Evolutionary conservation across 2,329 filamentous ascomycete species (phyloP).

Genomic region (Aureobasidium sp.): DNA sequence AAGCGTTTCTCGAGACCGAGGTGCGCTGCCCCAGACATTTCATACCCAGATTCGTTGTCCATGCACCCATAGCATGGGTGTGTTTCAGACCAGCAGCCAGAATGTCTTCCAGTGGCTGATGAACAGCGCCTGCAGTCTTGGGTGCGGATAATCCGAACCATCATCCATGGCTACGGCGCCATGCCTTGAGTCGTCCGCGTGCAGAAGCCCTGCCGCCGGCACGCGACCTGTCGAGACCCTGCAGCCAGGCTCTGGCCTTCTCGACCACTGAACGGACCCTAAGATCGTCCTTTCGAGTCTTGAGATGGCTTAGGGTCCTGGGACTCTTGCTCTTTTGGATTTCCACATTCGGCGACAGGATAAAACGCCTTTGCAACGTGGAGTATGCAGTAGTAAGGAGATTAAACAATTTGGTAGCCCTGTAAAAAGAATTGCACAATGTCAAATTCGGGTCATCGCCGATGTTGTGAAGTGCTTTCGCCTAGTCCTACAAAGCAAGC

Average conservation of each 20-base stretch:
- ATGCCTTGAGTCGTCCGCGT: not conserved
- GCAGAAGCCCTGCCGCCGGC: conserved; percentile 10
- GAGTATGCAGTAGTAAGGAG: not conserved
- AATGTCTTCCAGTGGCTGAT: not conserved
- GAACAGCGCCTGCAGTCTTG: not conserved
- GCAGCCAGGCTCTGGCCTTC: not conserved
- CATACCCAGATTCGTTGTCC: not conserved
- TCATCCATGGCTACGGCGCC: not conserved
- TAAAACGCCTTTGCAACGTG: not conserved
- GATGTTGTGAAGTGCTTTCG: not conserved
- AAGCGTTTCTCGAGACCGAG: not conserved
- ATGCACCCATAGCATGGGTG: not conserved
- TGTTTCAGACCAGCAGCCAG: not conserved
- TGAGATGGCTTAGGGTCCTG: not conserved
- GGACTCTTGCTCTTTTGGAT: not conserved
- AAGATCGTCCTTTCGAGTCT: not conserved
- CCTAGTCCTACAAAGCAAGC: not conserved
- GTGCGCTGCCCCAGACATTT: not conserved
- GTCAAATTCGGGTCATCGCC: not conserved
- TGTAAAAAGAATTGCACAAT: no score
- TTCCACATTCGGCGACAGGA: not conserved
- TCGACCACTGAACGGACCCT: not conserved
- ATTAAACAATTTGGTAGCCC: not conserved
- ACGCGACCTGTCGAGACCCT: conserved; percentile 3
- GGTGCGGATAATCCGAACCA: not conserved